These are phyloP conservation scores for Lizonia empirigonia DNA, from an alignment of 2,329 filamentous ascomycete genomes.

Conservation along the genomic window DNA sequence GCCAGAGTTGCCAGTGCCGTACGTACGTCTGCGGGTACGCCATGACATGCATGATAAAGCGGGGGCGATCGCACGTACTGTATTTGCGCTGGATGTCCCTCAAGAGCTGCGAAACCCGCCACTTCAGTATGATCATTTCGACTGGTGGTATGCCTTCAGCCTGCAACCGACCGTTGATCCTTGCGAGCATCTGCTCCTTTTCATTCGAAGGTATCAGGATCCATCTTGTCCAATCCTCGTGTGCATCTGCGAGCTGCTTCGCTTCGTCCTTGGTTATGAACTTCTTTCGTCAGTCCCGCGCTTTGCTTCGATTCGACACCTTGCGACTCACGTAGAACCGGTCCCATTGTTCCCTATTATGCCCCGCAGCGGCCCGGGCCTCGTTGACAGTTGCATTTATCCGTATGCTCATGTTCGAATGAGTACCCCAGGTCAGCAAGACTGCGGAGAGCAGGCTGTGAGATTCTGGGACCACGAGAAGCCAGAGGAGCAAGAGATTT, in stretches of 20 bases:
- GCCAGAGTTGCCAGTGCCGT: slow-evolving; percentile 32
- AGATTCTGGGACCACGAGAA: slow-evolving; percentile 39
- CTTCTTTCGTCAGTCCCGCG: slow-evolving; percentile 35
- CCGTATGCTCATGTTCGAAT: slow-evolving; percentile 44
- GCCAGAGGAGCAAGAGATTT: slow-evolving; percentile 45
- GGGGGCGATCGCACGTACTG: slow-evolving; percentile 37
- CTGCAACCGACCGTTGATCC: slow-evolving; percentile 42
- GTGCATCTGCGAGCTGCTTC: slow-evolving; percentile 44
- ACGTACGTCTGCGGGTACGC: slow-evolving; percentile 22
- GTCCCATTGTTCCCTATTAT: slow-evolving; percentile 48
- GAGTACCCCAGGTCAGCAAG: slow-evolving; percentile 26
- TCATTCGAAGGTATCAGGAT: slow-evolving; percentile 47
- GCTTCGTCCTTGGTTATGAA: slow-evolving; percentile 48
- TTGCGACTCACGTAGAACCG: slow-evolving; percentile 44
- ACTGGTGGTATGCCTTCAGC: slow-evolving; percentile 45
- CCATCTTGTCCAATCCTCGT: slow-evolving; percentile 47
- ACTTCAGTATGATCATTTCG: slow-evolving; percentile 48
- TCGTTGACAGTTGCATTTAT: slow-evolving; percentile 47
- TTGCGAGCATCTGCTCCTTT: slow-evolving; percentile 43
- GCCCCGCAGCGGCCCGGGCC: slow-evolving; percentile 42
- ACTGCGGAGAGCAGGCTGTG: slow-evolving; percentile 30
- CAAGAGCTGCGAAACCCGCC: slow-evolving; percentile 45
- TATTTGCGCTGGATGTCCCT: slow-evolving; percentile 47
- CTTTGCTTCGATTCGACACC: slow-evolving; percentile 14
- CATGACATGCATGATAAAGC: slow-evolving; percentile 27